phyloP scores from a whole-genome alignment of 2,329 filamentous ascomycete species.

The Epichloe gansuensis region DNA sequence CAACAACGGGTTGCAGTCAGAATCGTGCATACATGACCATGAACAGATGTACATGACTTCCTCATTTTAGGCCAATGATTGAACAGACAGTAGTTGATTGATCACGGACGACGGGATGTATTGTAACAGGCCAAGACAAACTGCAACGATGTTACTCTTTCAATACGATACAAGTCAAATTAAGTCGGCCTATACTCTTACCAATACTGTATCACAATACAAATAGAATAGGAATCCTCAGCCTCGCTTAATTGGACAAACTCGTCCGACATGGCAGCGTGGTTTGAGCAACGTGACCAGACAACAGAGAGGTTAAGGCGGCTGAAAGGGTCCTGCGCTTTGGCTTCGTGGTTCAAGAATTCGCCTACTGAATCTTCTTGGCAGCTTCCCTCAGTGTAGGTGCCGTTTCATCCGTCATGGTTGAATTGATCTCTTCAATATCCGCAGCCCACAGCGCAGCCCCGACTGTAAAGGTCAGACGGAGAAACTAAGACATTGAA shows the following conservation, averaged over 20 bases:
- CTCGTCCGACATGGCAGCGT: neutral
- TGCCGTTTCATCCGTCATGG: constrained; percentile 38
- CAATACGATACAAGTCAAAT: neutral
- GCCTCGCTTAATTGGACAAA: constrained; percentile 2
- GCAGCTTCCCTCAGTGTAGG: constrained; percentile 36
- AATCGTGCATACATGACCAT: neutral
- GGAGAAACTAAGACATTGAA: too few relatives aligned
- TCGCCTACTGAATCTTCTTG: constrained; percentile 26
- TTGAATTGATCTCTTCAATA: constrained; percentile 47
- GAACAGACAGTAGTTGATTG: neutral
- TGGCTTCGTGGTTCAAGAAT: neutral
- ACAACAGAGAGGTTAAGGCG: neutral
- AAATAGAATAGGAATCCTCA: neutral
- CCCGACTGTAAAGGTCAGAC: constrained; percentile 42
- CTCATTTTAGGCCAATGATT: neutral
- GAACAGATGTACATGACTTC: neutral
- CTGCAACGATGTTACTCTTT: neutral
- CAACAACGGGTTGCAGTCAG: neutral
- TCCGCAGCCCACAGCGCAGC: constrained; percentile 92
- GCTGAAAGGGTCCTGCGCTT: neutral
- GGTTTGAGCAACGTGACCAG: neutral
- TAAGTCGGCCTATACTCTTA: neutral
- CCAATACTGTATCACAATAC: neutral
- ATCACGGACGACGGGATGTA: neutral
- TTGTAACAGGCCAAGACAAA: neutral